Conservation (phyloP, 2,329 filamentous ascomycete genomes). For the Ascochyta viciae-villosae region DNA sequence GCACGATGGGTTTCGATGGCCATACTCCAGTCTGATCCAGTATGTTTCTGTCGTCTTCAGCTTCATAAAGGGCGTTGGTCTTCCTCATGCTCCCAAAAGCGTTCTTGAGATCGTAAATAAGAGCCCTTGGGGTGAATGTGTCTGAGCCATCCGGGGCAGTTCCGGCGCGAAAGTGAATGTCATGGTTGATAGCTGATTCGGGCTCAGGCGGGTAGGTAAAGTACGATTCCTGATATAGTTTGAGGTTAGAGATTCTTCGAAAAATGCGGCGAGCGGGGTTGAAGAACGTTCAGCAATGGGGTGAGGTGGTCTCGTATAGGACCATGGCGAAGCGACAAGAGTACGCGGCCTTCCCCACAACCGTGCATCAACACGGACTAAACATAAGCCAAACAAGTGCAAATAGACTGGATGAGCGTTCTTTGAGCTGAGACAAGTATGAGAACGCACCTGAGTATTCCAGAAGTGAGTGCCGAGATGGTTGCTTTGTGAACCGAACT, state of each 20-base stretch:
- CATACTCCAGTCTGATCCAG: conserved; percentile 38
- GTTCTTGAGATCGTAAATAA: conserved; percentile 95
- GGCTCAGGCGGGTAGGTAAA: conserved; percentile 81
- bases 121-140: conserved; percentile 87
- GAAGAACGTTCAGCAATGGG: neutral
- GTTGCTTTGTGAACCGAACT: conserved; percentile 92
- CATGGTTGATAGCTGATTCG: conserved; percentile 75
- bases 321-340: conserved; percentile 21
- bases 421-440: neutral
- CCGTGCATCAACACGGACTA: conserved; percentile 12
- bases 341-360: conserved; percentile 27
- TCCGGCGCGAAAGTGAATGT: conserved; percentile 87
- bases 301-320: conserved; percentile 7
- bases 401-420: neutral
- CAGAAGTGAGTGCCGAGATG: conserved; percentile 96
- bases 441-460: conserved; percentile 78
- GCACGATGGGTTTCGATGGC: conserved; percentile 61
- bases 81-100: conserved; percentile 88
- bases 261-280: neutral
- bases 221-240: conserved; percentile 79
- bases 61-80: conserved; percentile 86
- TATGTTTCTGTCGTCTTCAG: conserved; percentile 51
- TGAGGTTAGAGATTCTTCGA: conserved; percentile 1
- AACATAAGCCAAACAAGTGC: neutral
- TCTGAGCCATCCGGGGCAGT: conserved; percentile 83